A percentile compares a stretch with the other conserved stretches of the same genome.
phyloP scores from a whole-genome alignment of 768 basidiomycete species.

The Suillus weaverae region DNA sequence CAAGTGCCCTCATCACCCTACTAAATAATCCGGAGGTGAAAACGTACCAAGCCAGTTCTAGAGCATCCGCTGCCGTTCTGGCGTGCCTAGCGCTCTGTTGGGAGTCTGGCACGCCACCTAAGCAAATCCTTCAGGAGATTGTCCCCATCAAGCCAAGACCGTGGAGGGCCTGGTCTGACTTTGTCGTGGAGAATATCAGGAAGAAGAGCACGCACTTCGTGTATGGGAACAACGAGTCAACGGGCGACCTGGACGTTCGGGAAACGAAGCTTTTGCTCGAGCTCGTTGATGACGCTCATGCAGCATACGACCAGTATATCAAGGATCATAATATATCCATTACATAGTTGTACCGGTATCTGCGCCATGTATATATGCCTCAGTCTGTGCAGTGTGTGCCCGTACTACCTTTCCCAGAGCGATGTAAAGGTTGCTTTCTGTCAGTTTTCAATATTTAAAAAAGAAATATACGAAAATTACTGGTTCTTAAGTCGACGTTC shows the following conservation, averaged over 20 bases:
- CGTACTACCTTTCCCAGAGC: background rate
- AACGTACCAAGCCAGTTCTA: background rate
- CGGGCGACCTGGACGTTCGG: no score
- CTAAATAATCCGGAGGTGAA: conserved; percentile 3
- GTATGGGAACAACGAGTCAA: background rate
- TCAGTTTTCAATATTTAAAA: background rate
- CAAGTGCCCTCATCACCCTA: conserved; percentile 3
- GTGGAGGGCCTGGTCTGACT: background rate
- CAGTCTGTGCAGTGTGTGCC: background rate
- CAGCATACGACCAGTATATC: background rate
- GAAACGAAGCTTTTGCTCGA: background rate
- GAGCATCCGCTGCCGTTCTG: conserved; percentile 1
- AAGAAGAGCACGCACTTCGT: background rate
- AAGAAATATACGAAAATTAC: background rate
- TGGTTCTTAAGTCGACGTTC: conserved; percentile 7
- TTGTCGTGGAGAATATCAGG: background rate
- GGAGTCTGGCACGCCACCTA: background rate
- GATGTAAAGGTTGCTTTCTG: background rate
- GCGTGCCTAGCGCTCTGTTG: conserved; percentile 4
- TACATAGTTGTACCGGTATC: background rate
- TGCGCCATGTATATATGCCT: background rate
- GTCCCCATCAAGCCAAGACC: background rate
- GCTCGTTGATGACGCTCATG: background rate
- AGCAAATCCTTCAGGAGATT: background rate
- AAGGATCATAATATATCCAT: background rate